A percentile compares a stretch with the other conserved stretches of the same genome.
phyloP scores from a whole-genome alignment of 1,284 basidiomycete genomes.

The Chondrostereum purpureum region DNA sequence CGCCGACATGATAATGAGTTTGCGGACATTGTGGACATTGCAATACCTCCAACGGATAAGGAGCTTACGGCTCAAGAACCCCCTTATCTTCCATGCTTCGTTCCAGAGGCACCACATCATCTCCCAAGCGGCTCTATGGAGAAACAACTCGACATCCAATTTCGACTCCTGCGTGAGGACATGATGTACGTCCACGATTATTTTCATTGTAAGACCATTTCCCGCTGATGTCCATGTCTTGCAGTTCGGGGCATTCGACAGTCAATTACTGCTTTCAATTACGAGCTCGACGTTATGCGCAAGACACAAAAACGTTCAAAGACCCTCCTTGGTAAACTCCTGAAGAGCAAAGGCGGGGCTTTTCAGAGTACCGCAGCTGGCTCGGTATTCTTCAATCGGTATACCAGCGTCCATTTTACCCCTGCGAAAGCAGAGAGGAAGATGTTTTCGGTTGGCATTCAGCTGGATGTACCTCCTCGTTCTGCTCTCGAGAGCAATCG shows the following conservation, averaged over 20 bases:
- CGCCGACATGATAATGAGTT: slow-evolving; percentile 64
- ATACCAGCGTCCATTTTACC: slow-evolving; percentile 39
- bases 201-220: background rate
- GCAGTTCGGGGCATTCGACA: slow-evolving; percentile 44
- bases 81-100: slow-evolving; percentile 53
- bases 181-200: slow-evolving; percentile 39
- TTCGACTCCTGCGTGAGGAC: slow-evolving; percentile 65
- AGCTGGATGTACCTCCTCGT: slow-evolving; percentile 46
- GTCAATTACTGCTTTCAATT: slow-evolving; percentile 38
- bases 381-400: slow-evolving; percentile 49
- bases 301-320: slow-evolving; percentile 5
- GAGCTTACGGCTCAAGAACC: slow-evolving; percentile 43
- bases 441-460: slow-evolving; percentile 40
- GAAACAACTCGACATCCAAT: slow-evolving; percentile 61
- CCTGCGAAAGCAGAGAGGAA: slow-evolving; percentile 37
- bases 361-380: slow-evolving; percentile 36
- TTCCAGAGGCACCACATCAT: slow-evolving; percentile 56
- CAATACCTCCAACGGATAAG: slow-evolving; percentile 54
- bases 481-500: slow-evolving; percentile 34
- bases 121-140: slow-evolving; percentile 49
- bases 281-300: slow-evolving; percentile 29
- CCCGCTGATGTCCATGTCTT: slow-evolving; percentile 4
- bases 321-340: slow-evolving; percentile 10
- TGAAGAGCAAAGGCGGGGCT: slow-evolving; percentile 38
- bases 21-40: slow-evolving; percentile 46